These are phyloP conservation scores for Cornus suecica DNA, from an alignment of 148 eudicot genomes.

Conservation along the genomic window DNA sequence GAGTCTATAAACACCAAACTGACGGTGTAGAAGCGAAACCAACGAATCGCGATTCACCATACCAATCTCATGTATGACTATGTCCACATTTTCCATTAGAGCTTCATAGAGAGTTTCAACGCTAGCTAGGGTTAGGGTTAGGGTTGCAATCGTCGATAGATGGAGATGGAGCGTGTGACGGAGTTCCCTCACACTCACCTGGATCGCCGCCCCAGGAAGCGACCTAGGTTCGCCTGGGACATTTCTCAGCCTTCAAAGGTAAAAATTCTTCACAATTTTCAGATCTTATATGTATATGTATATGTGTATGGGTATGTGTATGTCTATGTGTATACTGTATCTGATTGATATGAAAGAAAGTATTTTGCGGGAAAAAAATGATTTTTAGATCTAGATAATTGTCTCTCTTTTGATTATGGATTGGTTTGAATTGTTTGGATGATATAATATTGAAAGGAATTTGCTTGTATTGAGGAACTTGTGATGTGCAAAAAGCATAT, in stretches of 20 bases:
- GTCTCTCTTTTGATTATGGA: no score
- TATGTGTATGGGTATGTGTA: neutral
- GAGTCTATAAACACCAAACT: neutral
- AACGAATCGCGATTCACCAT: neutral
- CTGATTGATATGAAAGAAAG: neutral
- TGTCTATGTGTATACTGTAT: neutral
- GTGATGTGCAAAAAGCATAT: no score
- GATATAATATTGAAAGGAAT: no score
- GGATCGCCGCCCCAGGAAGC: slow-evolving; percentile 68
- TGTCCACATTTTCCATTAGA: neutral
- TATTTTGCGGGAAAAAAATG: neutral
- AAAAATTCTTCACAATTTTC: slow-evolving; percentile 8
- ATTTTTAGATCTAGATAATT: no score
- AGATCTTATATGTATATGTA: neutral
- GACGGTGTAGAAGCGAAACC: neutral
- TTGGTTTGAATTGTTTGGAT: no score
- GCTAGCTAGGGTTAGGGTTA: slow-evolving; percentile 8
- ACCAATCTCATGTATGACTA: neutral
- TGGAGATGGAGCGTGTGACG: slow-evolving; percentile 46
- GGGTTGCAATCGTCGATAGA: neutral
- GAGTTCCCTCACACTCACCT: slow-evolving; percentile 40
- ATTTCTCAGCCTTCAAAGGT: slow-evolving; percentile 51
- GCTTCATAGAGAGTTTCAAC: neutral
- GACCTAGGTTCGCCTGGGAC: slow-evolving; percentile 56
- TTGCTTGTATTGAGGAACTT: no score